phyloP scores from a whole-genome alignment of 768 basidiomycete species.

The Pluteus cervinus region DNA sequence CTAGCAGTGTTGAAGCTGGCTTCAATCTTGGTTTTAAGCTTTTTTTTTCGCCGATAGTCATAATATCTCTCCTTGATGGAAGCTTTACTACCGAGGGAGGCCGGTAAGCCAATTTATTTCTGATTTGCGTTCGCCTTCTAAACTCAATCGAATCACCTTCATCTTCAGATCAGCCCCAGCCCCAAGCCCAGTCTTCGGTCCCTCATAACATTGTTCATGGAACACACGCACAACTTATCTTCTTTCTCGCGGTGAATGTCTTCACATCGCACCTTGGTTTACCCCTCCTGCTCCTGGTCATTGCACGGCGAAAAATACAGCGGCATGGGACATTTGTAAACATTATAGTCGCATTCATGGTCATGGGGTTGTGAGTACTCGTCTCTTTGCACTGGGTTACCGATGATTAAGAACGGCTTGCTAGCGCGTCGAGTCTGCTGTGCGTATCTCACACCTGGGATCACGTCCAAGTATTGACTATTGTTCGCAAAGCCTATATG shows the following conservation, averaged over 20 bases:
- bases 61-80: background rate
- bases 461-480: background rate
- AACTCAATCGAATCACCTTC: too few relatives aligned
- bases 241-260: constrained; percentile 40
- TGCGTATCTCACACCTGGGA: constrained; percentile 14
- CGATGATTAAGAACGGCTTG: constrained; percentile 1
- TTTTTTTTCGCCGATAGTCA: constrained; percentile 2
- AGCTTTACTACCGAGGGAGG: too few relatives aligned
- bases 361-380: constrained; percentile 36
- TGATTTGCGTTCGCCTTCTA: too few relatives aligned
- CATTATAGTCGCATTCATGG: constrained; percentile 37
- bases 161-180: too few relatives aligned
- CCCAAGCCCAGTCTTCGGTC: too few relatives aligned
- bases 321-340: constrained; percentile 44
- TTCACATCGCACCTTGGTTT: constrained; percentile 47
- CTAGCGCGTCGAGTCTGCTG: constrained; percentile 35
- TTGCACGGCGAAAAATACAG: constrained; percentile 33
- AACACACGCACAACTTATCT: constrained; percentile 31
- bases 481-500: constrained; percentile 33
- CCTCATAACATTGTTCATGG: constrained; percentile 35
- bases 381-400: background rate
- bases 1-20: constrained; percentile 15
- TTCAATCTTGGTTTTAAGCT: constrained; percentile 8
- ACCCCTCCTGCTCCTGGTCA: constrained; percentile 35
- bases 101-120: too few relatives aligned